Percentiles rank a stretch among this genome's conserved stretches.
phyloP scores from a whole-genome alignment of 441 rosid genomes.

The Rhodomyrtus psidioides region DNA sequence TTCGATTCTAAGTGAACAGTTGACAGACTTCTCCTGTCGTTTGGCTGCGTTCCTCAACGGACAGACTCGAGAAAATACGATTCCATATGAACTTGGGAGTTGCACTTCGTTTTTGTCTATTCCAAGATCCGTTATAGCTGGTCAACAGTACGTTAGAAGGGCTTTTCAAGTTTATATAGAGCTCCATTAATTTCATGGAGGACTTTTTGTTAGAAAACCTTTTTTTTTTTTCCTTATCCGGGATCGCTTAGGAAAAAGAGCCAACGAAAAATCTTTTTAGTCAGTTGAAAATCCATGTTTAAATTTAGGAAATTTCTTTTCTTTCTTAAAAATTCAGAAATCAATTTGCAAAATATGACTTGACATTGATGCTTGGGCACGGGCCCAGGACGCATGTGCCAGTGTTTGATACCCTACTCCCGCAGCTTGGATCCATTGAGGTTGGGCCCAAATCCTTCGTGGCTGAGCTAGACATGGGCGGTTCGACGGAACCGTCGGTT shows the following conservation, averaged over 20 bases:
- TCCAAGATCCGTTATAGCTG: not conserved
- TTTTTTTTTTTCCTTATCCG: not conserved
- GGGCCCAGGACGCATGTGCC: accelerated
- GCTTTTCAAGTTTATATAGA: not conserved
- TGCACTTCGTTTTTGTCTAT: not conserved
- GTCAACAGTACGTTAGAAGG: not conserved
- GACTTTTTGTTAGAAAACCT: no score
- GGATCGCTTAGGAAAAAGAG: not conserved
- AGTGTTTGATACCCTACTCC: no score
- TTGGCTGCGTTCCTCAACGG: no score
- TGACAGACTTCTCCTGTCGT: not conserved
- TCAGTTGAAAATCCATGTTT: no score
- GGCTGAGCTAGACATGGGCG: no score
- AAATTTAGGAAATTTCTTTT: not conserved
- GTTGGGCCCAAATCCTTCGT: accelerated
- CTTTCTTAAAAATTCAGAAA: not conserved
- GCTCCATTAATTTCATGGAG: no score
- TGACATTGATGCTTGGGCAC: accelerated
- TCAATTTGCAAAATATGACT: no score
- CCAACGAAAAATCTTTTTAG: not conserved
- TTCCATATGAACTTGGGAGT: not conserved
- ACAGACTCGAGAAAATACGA: not conserved
- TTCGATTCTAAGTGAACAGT: not conserved
- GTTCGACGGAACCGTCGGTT: no score
- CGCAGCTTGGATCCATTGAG: not conserved